These are phyloP conservation scores for Fallopia convolvulus DNA, from an alignment of 148 eudicot genomes.

Conservation along the genomic window DNA sequence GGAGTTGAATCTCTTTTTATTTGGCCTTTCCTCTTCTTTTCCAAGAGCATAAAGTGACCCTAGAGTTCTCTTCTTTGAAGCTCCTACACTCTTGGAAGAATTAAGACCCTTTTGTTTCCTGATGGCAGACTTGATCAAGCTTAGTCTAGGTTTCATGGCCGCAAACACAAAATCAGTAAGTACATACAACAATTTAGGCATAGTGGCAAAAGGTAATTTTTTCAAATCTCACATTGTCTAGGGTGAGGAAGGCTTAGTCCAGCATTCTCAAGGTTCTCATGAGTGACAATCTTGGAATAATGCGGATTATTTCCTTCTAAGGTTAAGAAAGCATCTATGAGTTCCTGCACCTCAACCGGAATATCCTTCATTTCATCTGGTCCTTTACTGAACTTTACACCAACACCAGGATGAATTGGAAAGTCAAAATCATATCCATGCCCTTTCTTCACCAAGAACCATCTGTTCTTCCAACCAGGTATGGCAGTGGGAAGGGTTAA, in stretches of 20 bases:
- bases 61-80: not conserved
- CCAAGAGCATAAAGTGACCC: not conserved
- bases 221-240: not conserved
- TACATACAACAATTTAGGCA: not conserved
- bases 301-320: not conserved
- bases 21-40: not conserved
- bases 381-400: not conserved
- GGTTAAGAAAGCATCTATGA: not conserved
- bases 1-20: not conserved
- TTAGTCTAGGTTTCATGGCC: not conserved
- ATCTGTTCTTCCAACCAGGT: not conserved
- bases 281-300: not conserved
- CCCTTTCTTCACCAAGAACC: not conserved
- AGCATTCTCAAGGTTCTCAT: not conserved
- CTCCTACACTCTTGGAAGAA: not conserved
- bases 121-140: not conserved
- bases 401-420: not conserved
- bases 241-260: not conserved
- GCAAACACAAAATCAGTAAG: not conserved
- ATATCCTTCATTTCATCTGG: not conserved
- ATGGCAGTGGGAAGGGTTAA: not conserved
- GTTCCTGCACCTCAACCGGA: not conserved
- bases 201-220: not conserved
- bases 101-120: not conserved
- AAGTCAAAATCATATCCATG: not conserved